A percentile compares a stretch with the other conserved stretches of the same genome.
phyloP scores from a whole-genome alignment of 345 rosid genomes.

The Eucalyptus brandiana region DNA sequence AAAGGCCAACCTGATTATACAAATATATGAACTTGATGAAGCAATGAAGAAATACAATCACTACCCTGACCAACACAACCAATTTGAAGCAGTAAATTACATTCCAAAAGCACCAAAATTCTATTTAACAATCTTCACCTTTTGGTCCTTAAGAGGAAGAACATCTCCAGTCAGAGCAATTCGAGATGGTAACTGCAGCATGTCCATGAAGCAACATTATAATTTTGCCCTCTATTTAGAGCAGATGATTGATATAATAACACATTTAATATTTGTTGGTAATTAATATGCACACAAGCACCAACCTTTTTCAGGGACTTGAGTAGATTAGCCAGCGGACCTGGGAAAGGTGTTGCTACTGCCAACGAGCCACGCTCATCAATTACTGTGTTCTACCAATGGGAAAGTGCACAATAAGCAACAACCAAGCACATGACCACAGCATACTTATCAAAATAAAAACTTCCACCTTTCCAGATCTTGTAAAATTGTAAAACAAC shows the following conservation, averaged over 20 bases:
- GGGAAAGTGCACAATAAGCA: background rate
- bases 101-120: background rate
- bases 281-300: background rate
- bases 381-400: constrained; percentile 54
- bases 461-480: background rate
- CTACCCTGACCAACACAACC: background rate
- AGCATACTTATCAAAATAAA: background rate
- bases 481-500: background rate
- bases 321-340: constrained; percentile 47
- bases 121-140: constrained; percentile 19
- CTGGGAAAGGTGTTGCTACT: constrained; percentile 59
- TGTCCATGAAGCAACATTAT: background rate
- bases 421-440: background rate
- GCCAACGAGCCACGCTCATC: constrained; percentile 83
- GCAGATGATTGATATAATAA: background rate
- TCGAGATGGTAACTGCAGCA: constrained; percentile 62
- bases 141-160: constrained; percentile 48
- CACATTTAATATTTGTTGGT: background rate
- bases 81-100: background rate
- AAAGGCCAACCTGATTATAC: background rate
- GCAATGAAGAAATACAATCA: background rate
- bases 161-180: constrained; percentile 77
- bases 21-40: background rate
- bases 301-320: constrained; percentile 50
- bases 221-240: background rate